phyloP scores from a whole-genome alignment of 225 moss, liverwort and hornwort species.

The Bryum argenteum region DNA sequence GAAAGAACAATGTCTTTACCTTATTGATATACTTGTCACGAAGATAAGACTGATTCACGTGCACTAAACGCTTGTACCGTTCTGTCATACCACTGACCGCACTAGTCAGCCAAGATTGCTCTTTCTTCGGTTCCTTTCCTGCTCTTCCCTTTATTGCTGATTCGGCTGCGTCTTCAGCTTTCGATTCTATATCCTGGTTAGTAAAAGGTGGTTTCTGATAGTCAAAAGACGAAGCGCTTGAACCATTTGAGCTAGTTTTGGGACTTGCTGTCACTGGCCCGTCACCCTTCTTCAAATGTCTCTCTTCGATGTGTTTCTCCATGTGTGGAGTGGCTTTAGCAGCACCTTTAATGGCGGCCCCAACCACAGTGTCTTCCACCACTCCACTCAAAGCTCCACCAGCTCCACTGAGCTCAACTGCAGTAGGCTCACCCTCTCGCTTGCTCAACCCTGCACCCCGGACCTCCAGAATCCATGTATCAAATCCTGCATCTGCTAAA shows the following conservation, averaged over 20 bases:
- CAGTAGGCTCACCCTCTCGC: slow-evolving; percentile 70
- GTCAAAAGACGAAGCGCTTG: slow-evolving; percentile 20
- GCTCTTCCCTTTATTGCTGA: slow-evolving; percentile 22
- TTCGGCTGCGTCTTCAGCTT: slow-evolving; percentile 27
- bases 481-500: slow-evolving; percentile 92
- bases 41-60: slow-evolving; percentile 41
- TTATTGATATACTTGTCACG: slow-evolving; percentile 42
- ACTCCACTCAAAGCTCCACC: slow-evolving; percentile 39
- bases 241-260: slow-evolving; percentile 19
- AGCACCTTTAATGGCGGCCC: slow-evolving; percentile 54
- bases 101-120: slow-evolving; percentile 36
- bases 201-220: slow-evolving; percentile 9
- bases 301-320: slow-evolving; percentile 60
- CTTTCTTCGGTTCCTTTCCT: slow-evolving; percentile 6
- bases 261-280: slow-evolving; percentile 30
- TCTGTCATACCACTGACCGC: slow-evolving; percentile 34
- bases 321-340: slow-evolving; percentile 52
- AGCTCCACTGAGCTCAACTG: slow-evolving; percentile 44
- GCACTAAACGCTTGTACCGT: slow-evolving; percentile 50
- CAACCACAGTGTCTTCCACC: slow-evolving; percentile 49
- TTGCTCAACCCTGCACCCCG: slow-evolving; percentile 92
- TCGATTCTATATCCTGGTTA: slow-evolving; percentile 24
- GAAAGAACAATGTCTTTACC: slow-evolving; percentile 34
- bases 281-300: slow-evolving; percentile 33
- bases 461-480: slow-evolving; percentile 97